Evolutionary conservation across 352 stramenopile species (phyloP), one percentile per base, ranked within the genome.

Genomic region (Globisporangium recalcitrans): DNA sequence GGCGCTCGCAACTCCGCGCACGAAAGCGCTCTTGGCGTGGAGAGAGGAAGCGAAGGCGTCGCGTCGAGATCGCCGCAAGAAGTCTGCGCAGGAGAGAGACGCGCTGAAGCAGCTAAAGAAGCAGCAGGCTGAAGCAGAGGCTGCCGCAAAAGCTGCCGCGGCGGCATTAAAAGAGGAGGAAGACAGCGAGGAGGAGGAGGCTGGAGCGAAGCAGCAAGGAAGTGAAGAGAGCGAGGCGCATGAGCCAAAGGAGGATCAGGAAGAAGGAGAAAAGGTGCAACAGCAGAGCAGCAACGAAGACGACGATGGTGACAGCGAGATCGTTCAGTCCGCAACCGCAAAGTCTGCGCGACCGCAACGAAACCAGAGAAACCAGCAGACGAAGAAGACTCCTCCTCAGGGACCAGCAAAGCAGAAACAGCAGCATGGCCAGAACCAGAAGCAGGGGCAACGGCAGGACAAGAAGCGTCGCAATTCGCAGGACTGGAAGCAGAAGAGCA

Each of bases 21-120:
- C 82, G 1, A 84, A 82, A 66, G 56, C 77, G 9, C 80, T 90
- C 62, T 27, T 91, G 21, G 67, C 80, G 47, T 91, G 82, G 80
- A 73, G 75, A 58, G 80, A 91, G 13, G 74, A 78, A 2, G 74
- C 76, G 9, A 93, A 93, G 62, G 71, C 73, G 8, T 68, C 72
- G 21, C 72, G 82, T 10, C 86, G 83, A 57, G 70, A 86, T 34
- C 65, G 73, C 13, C 72, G 85, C n/a, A 88, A 91, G 59, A 73
- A 72, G 13, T 73, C 82, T 13, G 79, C 79, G 0, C 72, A 86
- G 61, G 73, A 87, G 52, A 62, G 68, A 38, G 63, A 79, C 4
- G 57, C 57, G 0, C 52, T 59, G 4, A 77, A 79, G 49, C 54
- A 57, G 11, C 61, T 54, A 0, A 82, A 82, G 58, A 72, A 64